A percentile compares a stretch with the other conserved stretches of the same genome.
Evolutionary conservation across 805 yeast species (phyloP).

Genomic region (Candida fluviatilis): DNA sequence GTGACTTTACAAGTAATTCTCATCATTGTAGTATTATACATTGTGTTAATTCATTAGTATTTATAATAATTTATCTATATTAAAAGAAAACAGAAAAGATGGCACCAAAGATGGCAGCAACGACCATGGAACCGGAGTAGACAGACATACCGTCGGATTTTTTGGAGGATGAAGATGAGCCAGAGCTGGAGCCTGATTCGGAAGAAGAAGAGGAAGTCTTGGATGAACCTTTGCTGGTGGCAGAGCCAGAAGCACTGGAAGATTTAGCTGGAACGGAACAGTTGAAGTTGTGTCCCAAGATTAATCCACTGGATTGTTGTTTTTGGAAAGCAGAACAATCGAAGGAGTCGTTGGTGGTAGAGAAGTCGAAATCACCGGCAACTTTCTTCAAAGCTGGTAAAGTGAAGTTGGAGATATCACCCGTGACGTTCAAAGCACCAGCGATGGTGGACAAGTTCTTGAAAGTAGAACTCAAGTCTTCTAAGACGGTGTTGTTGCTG

Average conservation of each 20-base stretch:
- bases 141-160: slow-evolving; percentile 14
- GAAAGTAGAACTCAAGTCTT: slow-evolving; percentile 25
- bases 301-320: slow-evolving; percentile 26
- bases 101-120: slow-evolving; percentile 23
- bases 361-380: slow-evolving; percentile 38
- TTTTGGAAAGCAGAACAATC: slow-evolving; percentile 32
- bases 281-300: slow-evolving; percentile 42
- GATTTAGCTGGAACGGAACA: slow-evolving; percentile 33
- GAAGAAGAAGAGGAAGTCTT: slow-evolving; percentile 17
- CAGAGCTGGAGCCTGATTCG: slow-evolving; percentile 12
- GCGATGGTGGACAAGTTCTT: slow-evolving; percentile 26
- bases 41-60: neutral
- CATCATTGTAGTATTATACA: too few species aligned
- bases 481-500: slow-evolving; percentile 38
- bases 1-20: too few species aligned
- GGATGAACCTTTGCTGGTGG: slow-evolving; percentile 13
- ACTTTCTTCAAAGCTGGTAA: slow-evolving; percentile 33
- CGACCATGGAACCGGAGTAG: slow-evolving; percentile 13
- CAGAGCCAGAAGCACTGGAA: slow-evolving; percentile 11
- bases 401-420: slow-evolving; percentile 36
- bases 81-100: slow-evolving; percentile 26
- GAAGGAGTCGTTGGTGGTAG: slow-evolving; percentile 33
- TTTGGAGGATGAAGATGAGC: slow-evolving; percentile 19
- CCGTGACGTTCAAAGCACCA: slow-evolving; percentile 39
- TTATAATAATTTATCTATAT: too few species aligned